phyloP scores from a whole-genome alignment of 2,329 filamentous ascomycete genomes.

The Colletotrichum godetiae region DNA sequence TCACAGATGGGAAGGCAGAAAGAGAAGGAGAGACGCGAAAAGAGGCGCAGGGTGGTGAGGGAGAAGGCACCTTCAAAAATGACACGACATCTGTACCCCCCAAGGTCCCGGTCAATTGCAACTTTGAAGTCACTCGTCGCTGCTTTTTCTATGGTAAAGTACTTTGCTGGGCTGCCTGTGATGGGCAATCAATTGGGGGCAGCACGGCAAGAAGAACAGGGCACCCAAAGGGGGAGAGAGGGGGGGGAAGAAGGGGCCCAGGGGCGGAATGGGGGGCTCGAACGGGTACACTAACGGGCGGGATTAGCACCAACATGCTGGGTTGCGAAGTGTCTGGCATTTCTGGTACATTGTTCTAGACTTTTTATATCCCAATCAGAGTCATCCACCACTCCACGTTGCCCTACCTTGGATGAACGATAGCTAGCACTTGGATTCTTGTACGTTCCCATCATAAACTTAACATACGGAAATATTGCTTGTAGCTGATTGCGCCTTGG shows the following conservation, averaged over 20 bases:
- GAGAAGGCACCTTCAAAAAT: conserved; percentile 20
- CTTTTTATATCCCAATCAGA: conserved; percentile 9
- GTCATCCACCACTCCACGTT: conserved; percentile 5
- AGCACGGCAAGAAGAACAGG: conserved; percentile 20
- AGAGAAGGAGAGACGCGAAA: neutral
- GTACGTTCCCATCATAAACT: no score
- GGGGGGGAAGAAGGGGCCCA: neutral
- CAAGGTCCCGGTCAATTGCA: neutral
- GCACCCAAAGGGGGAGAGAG: neutral
- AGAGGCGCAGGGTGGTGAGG: conserved; percentile 3
- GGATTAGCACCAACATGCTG: conserved; percentile 4
- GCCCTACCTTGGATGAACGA: neutral
- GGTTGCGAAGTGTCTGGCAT: conserved; percentile 18
- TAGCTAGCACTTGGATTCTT: neutral
- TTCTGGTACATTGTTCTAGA: conserved; percentile 1
- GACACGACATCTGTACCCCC: conserved; percentile 27
- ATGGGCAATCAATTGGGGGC: conserved; percentile 28
- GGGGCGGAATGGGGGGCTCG: conserved; percentile 1
- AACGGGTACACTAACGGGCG: conserved; percentile 22
- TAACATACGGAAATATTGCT: no score
- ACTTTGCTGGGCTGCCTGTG: neutral
- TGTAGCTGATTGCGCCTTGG: no score
- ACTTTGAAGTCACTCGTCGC: neutral
- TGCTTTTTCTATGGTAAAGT: neutral
- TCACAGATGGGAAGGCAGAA: neutral